Conservation (phyloP, 768 basidiomycete species). For the Rhodotorula graminis region DNA sequence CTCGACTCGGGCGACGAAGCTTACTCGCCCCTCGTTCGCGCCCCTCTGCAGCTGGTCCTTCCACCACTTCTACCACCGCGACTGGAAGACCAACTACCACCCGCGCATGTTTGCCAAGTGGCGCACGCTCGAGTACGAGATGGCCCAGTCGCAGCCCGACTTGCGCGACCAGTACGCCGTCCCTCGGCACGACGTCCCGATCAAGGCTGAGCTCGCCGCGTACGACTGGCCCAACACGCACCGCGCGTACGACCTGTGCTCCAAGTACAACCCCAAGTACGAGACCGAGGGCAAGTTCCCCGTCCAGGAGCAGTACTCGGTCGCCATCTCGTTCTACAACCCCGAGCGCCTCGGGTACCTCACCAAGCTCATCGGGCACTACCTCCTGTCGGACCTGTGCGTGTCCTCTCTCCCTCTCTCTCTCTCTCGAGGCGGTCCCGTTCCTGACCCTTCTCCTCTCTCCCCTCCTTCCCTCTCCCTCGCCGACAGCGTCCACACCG, state of each 20-base stretch:
- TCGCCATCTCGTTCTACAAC: constrained; percentile 6
- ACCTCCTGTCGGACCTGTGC: not conserved
- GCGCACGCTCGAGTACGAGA: not conserved
- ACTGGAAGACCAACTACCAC: not conserved
- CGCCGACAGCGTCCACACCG: not conserved
- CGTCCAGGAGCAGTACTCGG: not conserved
- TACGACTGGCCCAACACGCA: not conserved
- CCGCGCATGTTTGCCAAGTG: not conserved
- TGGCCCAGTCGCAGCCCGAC: not conserved
- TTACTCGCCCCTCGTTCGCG: not conserved
- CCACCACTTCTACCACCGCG: constrained; percentile 1
- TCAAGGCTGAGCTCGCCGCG: not conserved
- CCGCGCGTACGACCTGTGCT: not conserved
- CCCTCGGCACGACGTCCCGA: not conserved
- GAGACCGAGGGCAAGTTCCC: constrained; percentile 1
- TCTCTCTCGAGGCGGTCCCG: too few relatives aligned
- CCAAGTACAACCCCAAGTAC: not conserved
- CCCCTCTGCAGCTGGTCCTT: not conserved
- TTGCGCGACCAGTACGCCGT: not conserved
- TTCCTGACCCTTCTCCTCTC: too few relatives aligned
- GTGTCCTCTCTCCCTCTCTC: not conserved
- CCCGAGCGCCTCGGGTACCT: not conserved
- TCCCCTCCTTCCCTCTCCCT: too few relatives aligned
- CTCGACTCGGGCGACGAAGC: not conserved
- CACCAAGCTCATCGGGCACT: not conserved